Evolutionary conservation across 2,329 filamentous ascomycete genomes (phyloP).

Genomic region (Aspergillus ochraceus): DNA sequence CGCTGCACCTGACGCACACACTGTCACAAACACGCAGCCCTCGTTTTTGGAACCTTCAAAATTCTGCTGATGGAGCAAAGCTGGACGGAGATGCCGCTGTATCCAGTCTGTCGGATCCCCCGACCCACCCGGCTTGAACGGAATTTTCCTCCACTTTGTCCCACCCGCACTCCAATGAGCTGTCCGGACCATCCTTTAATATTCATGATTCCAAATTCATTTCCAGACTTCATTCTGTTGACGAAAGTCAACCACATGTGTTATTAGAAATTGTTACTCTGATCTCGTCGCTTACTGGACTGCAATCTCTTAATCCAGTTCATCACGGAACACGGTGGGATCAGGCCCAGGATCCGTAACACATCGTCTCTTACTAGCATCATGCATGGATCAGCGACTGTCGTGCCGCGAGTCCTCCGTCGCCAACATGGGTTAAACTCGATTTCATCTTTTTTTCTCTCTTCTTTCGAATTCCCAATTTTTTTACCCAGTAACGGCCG

Average conservation of each 20-base stretch:
- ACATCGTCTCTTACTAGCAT: not conserved
- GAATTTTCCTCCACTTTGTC: constrained; percentile 18
- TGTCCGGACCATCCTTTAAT: not conserved
- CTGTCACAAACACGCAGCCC: not conserved
- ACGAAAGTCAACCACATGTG: not conserved
- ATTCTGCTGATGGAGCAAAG: not conserved
- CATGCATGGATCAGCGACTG: not conserved
- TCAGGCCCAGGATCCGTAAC: not conserved
- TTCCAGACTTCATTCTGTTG: not conserved
- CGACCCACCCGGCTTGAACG: constrained; percentile 18
- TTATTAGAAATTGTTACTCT: not conserved
- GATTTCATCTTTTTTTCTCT: too few species aligned
- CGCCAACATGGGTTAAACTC: too few species aligned
- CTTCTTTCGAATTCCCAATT: not conserved
- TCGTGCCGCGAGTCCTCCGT: too few species aligned
- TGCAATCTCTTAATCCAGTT: too few species aligned
- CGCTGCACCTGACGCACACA: not conserved
- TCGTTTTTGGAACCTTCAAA: not conserved
- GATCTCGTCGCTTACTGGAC: too few species aligned
- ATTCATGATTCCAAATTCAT: constrained; percentile 5
- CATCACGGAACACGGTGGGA: not conserved
- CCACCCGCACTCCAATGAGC: constrained; percentile 10
- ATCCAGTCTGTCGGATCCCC: constrained; percentile 24
- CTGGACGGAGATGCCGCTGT: constrained; percentile 16
- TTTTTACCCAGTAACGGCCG: not conserved